phyloP scores from a whole-genome alignment of 768 basidiomycete species.

The Tricholoma hemisulphureum region DNA sequence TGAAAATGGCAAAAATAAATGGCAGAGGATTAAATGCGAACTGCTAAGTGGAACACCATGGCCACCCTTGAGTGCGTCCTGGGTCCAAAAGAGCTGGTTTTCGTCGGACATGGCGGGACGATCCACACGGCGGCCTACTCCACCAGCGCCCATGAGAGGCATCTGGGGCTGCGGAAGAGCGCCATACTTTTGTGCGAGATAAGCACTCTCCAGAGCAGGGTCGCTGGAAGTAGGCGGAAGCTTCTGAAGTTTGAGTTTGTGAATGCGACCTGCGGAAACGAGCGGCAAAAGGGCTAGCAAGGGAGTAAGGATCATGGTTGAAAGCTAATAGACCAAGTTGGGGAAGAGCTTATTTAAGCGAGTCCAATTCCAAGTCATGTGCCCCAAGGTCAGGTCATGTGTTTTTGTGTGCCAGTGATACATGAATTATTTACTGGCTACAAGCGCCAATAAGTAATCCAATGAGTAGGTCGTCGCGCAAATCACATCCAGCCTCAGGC shows the following conservation, averaged over 20 bases:
- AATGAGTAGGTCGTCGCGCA: slow-evolving; percentile 33
- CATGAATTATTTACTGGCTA: too few relatives aligned
- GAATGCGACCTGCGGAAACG: slow-evolving; percentile 57
- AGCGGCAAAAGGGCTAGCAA: slow-evolving; percentile 46
- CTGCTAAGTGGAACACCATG: slow-evolving; percentile 89
- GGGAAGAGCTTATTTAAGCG: background rate
- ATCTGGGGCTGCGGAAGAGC: slow-evolving; percentile 40
- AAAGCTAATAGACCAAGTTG: slow-evolving; percentile 13
- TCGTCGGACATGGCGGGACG: slow-evolving; percentile 38
- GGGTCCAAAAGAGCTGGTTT: slow-evolving; percentile 77
- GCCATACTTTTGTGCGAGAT: slow-evolving; percentile 94
- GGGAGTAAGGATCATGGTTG: slow-evolving; percentile 43
- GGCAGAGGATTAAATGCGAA: slow-evolving; percentile 36
- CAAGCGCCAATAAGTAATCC: too few relatives aligned
- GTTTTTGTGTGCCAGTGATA: too few relatives aligned
- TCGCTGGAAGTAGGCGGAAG: slow-evolving; percentile 60
- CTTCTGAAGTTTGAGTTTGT: slow-evolving; percentile 90
- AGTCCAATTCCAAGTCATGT: background rate
- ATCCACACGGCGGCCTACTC: slow-evolving; percentile 60
- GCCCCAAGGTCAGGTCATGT: too few relatives aligned
- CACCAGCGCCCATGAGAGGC: slow-evolving; percentile 74
- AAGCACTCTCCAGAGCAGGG: slow-evolving; percentile 71
- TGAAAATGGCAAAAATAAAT: slow-evolving; percentile 6
- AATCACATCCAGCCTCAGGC: slow-evolving; percentile 10
- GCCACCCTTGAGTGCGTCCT: slow-evolving; percentile 72